Percentiles rank a stretch among this genome's conserved stretches.
phyloP scores from a whole-genome alignment of 352 stramenopile species.

The Aphanomyces stellatus region DNA sequence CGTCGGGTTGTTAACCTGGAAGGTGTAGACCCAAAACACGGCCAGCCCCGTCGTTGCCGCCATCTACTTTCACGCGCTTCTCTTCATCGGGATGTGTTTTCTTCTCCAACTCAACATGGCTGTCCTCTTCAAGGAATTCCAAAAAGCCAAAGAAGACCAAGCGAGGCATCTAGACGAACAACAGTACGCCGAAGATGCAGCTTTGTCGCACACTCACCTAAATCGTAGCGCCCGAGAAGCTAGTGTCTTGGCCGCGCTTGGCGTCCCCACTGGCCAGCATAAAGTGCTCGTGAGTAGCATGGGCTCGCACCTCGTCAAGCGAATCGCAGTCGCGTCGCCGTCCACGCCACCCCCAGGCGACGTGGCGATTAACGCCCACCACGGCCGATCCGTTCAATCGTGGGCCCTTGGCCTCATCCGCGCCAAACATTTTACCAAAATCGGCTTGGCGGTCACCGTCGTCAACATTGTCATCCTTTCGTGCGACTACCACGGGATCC shows the following conservation, averaged over 20 bases:
- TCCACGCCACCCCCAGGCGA: not conserved
- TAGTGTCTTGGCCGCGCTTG: constrained; percentile 2
- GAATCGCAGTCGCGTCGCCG: not conserved
- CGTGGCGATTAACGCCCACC: not conserved
- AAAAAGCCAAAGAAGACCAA: constrained; percentile 21
- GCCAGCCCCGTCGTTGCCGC: constrained; percentile 44
- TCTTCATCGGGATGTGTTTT: constrained; percentile 90
- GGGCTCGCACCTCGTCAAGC: not conserved
- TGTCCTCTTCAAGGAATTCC: constrained; percentile 87
- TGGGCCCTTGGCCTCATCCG: not conserved
- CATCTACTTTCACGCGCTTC: constrained; percentile 85
- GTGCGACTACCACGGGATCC: constrained; percentile 78
- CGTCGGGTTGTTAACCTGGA: constrained; percentile 18
- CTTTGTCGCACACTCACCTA: constrained; percentile 26
- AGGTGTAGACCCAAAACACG: constrained; percentile 22
- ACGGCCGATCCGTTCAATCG: not conserved
- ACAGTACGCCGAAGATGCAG: not conserved
- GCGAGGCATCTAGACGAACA: not conserved
- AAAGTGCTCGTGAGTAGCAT: not conserved
- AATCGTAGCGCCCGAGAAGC: not conserved
- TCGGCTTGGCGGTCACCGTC: constrained; percentile 73
- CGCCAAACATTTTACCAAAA: constrained; percentile 27
- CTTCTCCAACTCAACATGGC: constrained; percentile 89
- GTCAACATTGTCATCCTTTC: constrained; percentile 73
- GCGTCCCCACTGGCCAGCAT: not conserved